A percentile compares a stretch with the other conserved stretches of the same genome.
phyloP scores from a whole-genome alignment of 148 eudicot species.

The Rhododendron ferrugineum region DNA sequence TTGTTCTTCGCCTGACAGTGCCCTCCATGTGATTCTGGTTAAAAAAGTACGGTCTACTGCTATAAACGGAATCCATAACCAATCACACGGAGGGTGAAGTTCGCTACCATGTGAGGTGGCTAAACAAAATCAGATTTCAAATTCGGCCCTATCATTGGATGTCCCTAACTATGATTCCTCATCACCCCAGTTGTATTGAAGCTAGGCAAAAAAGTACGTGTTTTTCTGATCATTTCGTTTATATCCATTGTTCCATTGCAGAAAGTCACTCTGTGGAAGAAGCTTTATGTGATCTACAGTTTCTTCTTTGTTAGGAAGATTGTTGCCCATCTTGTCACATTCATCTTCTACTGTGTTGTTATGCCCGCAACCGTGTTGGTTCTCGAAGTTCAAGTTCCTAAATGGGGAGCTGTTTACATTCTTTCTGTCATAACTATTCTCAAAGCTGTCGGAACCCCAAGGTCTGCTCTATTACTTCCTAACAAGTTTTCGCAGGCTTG shows the following conservation, averaged over 20 bases:
- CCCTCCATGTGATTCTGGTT: neutral
- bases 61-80: neutral
- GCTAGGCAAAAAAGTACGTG: too few relatives aligned
- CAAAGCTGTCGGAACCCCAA: slow-evolving; percentile 79
- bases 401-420: slow-evolving; percentile 74
- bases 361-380: slow-evolving; percentile 66
- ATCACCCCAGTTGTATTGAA: too few relatives aligned
- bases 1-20: too few relatives aligned
- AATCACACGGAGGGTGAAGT: too few relatives aligned
- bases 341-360: slow-evolving; percentile 68
- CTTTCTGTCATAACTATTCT: slow-evolving; percentile 62
- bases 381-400: slow-evolving; percentile 73
- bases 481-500: neutral
- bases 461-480: slow-evolving; percentile 22
- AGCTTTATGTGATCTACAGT: slow-evolving; percentile 75
- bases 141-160: neutral
- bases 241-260: slow-evolving; percentile 24
- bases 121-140: too few relatives aligned
- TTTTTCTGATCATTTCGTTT: neutral
- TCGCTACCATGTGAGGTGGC: too few relatives aligned
- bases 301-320: slow-evolving; percentile 85
- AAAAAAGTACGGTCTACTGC: too few relatives aligned
- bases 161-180: too few relatives aligned
- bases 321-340: slow-evolving; percentile 71
- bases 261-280: slow-evolving; percentile 73